Evolutionary conservation across 2,329 filamentous ascomycete genomes (phyloP).

Genomic region (Pleoardoris graminearum): DNA sequence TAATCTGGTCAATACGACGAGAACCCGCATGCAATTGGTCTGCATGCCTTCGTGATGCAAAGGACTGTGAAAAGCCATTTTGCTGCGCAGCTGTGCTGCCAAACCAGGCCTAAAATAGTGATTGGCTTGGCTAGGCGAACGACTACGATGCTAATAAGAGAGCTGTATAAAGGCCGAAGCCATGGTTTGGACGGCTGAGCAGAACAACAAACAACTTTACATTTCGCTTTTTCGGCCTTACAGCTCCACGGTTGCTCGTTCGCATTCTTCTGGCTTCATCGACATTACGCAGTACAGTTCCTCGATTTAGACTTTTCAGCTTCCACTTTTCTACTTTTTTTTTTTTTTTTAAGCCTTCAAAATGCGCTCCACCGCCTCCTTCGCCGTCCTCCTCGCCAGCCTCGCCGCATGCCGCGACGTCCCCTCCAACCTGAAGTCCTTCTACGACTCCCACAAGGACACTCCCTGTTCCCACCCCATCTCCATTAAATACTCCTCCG

Average conservation of each 20-base stretch:
- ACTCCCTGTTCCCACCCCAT: slow-evolving; percentile 19
- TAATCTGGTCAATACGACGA: not conserved
- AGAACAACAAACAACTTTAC: not conserved
- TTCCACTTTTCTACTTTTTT: not conserved
- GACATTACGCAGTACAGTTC: not conserved
- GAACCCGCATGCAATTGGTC: not conserved
- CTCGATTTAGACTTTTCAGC: too few relatives aligned
- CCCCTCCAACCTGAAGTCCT: slow-evolving; percentile 17
- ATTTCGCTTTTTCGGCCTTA: not conserved
- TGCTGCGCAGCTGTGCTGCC: not conserved
- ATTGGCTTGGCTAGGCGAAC: not conserved
- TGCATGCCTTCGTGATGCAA: not conserved
- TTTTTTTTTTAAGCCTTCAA: not conserved
- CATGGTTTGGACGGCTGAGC: not conserved
- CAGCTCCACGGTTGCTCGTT: too few relatives aligned
- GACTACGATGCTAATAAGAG: not conserved
- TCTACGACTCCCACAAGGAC: slow-evolving; percentile 16
- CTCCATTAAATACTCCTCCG: slow-evolving; percentile 21
- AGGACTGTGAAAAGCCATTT: not conserved
- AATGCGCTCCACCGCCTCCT: slow-evolving; percentile 14
- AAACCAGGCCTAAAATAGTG: not conserved
- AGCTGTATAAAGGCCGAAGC: slow-evolving; percentile 1
- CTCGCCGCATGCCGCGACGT: slow-evolving; percentile 16
- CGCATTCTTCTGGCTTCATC: not conserved
- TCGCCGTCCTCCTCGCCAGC: slow-evolving; percentile 10